These are phyloP conservation scores for Coleophoma cylindrospora DNA, from an alignment of 2,329 filamentous ascomycete species.

Conservation along the genomic window DNA sequence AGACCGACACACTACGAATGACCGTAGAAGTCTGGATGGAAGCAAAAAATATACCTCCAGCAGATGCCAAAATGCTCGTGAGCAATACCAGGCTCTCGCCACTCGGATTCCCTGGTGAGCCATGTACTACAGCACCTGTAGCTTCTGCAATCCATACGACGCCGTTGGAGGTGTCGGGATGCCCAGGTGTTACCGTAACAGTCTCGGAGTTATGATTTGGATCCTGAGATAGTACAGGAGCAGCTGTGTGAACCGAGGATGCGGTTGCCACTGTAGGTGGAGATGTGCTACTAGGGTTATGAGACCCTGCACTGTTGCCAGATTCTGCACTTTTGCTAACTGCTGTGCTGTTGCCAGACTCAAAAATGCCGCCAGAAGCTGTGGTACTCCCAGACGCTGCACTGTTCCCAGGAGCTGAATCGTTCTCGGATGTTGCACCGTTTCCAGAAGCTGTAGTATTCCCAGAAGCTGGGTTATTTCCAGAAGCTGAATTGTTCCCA, in stretches of 20 bases:
- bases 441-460: neutral
- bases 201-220: neutral
- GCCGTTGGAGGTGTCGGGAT: neutral
- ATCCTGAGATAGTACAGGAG: too few relatives aligned
- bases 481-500: too few relatives aligned
- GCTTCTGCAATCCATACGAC: neutral
- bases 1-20: conserved; percentile 20
- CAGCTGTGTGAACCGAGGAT: too few relatives aligned
- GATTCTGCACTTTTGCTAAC: too few relatives aligned
- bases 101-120: neutral
- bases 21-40: conserved; percentile 13
- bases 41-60: conserved; percentile 2
- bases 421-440: too few relatives aligned
- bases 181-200: neutral
- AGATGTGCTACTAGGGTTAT: too few relatives aligned
- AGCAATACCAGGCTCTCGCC: neutral
- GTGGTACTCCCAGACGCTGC: too few relatives aligned
- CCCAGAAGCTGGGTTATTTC: neutral
- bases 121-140: neutral
- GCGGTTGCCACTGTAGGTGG: too few relatives aligned
- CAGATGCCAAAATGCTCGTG: neutral
- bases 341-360: too few relatives aligned
- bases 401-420: too few relatives aligned
- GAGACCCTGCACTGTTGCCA: too few relatives aligned
- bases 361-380: too few relatives aligned